Base-by-base conservation (phyloP, 2,329 filamentous ascomycete genomes). In the Apiospora kogelbergensis region DNA sequence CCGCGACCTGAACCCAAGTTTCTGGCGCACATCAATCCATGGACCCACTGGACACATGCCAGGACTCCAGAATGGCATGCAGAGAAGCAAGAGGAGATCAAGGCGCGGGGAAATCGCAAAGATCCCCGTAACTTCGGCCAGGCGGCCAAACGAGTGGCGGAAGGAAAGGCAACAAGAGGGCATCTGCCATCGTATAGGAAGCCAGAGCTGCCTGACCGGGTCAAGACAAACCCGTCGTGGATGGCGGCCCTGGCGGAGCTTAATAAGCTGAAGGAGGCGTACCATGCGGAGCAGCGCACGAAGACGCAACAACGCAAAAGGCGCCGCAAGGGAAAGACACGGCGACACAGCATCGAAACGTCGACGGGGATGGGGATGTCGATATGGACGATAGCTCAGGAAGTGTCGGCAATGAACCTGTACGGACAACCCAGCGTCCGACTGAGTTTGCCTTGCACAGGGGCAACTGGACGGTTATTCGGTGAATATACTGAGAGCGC, bases 71-170 rank as follows among this genome's bases (percentile, higher is more conserved):
- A 78, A 22, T 89, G 86, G 86, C 78, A 83, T 65, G 75, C 73
- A 17, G 75, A 77, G 20, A 90, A 89, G 70, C 79, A 82, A 42
- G 73, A 75, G 1, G 87, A 90, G 69, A 88, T 90, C 40, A 73
- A 77, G 46, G 76, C 75, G 1, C 84, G 88, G 1, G 83, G 82
- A 5, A 80, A 79, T 3, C 81, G 85, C 22, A 90, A 90, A 71
- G 67, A 44, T 30, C 24, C 13, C n/a, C 78, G 75, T 6, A 85
- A 84, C 71, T 84, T 87, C 63, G 86, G 87, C 24, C 82, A 81
- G 69, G 83, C 81, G 0, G 75, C 78, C 0, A 74, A 71, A 22
- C 71, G 74, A 63, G 44, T 66, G 6, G 73, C 68, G 3, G 53
- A 80, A 63, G 80, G 84, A 13, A 74, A 81, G 71, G 80, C 74